A percentile compares a stretch with the other conserved stretches of the same genome.
phyloP scores from a whole-genome alignment of 2,329 filamentous ascomycete species.

The Drechslerella coelobrocha region DNA sequence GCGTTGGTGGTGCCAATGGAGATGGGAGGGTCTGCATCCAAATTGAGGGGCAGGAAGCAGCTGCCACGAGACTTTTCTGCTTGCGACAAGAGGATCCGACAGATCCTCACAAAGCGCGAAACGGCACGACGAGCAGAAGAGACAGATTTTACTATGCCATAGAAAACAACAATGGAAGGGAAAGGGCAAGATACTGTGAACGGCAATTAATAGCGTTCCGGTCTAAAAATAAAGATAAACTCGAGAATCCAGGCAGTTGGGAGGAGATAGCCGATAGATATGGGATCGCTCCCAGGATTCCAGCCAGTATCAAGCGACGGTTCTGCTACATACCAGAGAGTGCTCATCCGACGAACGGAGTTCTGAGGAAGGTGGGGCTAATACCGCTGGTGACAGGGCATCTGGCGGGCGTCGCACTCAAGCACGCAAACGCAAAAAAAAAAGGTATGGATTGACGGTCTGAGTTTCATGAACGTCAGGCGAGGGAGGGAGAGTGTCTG shows the following conservation, averaged over 20 bases:
- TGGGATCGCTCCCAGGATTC: slow-evolving; percentile 2
- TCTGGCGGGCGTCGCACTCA: slow-evolving; percentile 3
- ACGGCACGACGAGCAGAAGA: slow-evolving; percentile 3
- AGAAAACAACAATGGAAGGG: neutral
- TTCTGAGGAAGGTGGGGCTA: neutral
- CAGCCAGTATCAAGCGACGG: slow-evolving; percentile 5
- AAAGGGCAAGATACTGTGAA: neutral
- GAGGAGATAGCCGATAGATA: neutral
- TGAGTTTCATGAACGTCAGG: too few relatives aligned
- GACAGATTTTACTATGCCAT: neutral
- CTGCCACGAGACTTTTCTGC: slow-evolving; percentile 6
- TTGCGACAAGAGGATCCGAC: slow-evolving; percentile 22
- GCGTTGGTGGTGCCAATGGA: slow-evolving; percentile 1
- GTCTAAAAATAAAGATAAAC: slow-evolving; percentile 3
- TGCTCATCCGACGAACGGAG: slow-evolving; percentile 1
- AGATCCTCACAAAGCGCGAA: neutral
- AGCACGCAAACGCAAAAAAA: neutral
- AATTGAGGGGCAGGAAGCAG: slow-evolving; percentile 12
- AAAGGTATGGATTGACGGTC: neutral
- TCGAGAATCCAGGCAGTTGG: neutral
- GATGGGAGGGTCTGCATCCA: slow-evolving; percentile 5
- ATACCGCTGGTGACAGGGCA: neutral
- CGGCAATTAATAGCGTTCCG: neutral
- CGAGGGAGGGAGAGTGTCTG: neutral
- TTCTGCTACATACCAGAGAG: slow-evolving; percentile 1